Evolutionary conservation across 2,329 filamentous ascomycete genomes (phyloP), one percentile per base, ranked within the genome.

Genomic region (Paradendryphiella salina): DNA sequence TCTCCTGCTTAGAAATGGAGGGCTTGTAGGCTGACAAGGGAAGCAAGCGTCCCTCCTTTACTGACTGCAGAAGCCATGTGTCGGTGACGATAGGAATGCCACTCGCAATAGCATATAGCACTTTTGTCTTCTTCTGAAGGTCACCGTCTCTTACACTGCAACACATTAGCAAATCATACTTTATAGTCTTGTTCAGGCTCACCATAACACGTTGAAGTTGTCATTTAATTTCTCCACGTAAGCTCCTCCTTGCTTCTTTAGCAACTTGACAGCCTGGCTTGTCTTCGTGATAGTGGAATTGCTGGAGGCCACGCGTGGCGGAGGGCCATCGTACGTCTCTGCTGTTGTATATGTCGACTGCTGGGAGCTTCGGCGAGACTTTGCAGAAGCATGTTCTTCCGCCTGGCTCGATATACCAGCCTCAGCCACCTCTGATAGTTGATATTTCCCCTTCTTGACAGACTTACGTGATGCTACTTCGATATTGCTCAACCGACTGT

Each of bases 41-140:
- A 4, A 78, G 71, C 13, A 80, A 61, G 3, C 56, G 49, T 1
- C 61, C 64, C n/a, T 64, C 56, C 28, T 69, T 64, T 13, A 69
- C 64, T 20, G 75, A 77, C 3, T 76, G 69, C 0, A 55, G 41
- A 4, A 80, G 61, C 79, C 79, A 81, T 3, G 71, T 60, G 46
- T 80, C 77, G 1, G 74, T 76, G 2, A 80, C 74, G 23, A 82
- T 73, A 3, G 69, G 65, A 39, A 76, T 74, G 9, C 76, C 77
- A 1, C 72, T 59, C 9, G 74, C 70, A 5, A 80, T 64, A 3
- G 75, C 69, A 13, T 74, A 67, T 4, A 81, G 64, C 3, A 81
- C 63, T 48, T 80, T 81, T 13, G 71, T 62, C 0, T 77, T 78
- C 38, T 74, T 77, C 26, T 67, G 65, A 2, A 80, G 57, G 10